These are phyloP conservation scores for Ustilago xerochloae DNA, from an alignment of 1,284 basidiomycete genomes.

Conservation along the genomic window DNA sequence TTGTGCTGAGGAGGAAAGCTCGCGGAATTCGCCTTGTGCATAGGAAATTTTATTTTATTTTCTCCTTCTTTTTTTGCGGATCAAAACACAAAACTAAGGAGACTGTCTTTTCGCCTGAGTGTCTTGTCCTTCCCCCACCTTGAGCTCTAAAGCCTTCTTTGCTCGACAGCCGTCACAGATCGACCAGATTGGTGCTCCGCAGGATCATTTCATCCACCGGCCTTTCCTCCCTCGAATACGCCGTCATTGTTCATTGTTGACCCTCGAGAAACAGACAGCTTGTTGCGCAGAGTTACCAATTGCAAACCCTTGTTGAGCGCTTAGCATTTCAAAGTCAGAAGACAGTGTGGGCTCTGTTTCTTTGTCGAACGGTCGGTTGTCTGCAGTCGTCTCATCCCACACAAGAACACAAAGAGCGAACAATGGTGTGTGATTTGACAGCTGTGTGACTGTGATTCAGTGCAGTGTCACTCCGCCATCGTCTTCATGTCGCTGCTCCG, in stretches of 20 bases:
- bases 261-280: background rate
- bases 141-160: slow-evolving; percentile 5
- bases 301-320: background rate
- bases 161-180: slow-evolving; percentile 27
- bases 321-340: slow-evolving; percentile 1
- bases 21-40: too few species aligned
- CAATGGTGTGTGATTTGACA: too few species aligned
- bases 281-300: too few species aligned
- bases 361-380: background rate
- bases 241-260: slow-evolving; percentile 3
- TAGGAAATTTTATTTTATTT: too few species aligned
- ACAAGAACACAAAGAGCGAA: too few species aligned
- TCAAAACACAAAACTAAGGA: background rate
- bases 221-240: background rate
- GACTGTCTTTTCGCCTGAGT: background rate
- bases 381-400: too few species aligned
- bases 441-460: too few species aligned
- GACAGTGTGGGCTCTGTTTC: background rate
- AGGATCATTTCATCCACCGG: background rate
- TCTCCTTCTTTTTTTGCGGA: background rate
- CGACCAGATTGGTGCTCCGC: slow-evolving; percentile 23
- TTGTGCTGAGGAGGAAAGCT: too few species aligned
- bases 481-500: slow-evolving; percentile 7
- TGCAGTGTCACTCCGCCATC: slow-evolving; percentile 5
- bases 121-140: slow-evolving; percentile 7